A percentile compares a stretch with the other conserved stretches of the same genome.
Evolutionary conservation across 1,139 yeast genomes (phyloP).

Genomic region (Blastobotrys raffinosifermentans): DNA sequence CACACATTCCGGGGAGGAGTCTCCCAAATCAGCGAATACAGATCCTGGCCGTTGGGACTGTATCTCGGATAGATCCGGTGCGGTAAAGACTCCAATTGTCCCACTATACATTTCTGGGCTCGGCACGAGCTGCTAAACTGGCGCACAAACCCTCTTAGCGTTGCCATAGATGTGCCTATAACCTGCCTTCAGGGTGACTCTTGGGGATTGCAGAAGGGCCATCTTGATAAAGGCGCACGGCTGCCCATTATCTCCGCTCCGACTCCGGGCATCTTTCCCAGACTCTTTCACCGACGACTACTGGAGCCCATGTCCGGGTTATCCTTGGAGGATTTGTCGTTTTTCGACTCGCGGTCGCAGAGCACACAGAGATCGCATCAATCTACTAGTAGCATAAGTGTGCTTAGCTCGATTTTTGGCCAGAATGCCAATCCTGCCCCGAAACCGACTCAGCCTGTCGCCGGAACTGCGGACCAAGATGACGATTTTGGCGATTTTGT

Average conservation of each 20-base stretch:
- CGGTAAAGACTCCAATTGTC: constrained; percentile 11
- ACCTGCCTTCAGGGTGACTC: too few species aligned
- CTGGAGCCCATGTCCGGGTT: constrained; percentile 14
- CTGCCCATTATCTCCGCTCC: neutral
- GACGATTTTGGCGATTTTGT: constrained; percentile 25
- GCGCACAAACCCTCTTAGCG: too few species aligned
- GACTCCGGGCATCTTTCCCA: constrained; percentile 4
- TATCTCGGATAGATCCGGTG: constrained; percentile 14
- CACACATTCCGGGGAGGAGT: constrained; percentile 57
- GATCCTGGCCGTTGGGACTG: constrained; percentile 11
- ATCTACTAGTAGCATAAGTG: too few species aligned
- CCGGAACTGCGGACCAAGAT: constrained; percentile 11
- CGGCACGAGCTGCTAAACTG: constrained; percentile 5
- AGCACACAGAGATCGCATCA: too few species aligned
- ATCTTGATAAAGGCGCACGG: too few species aligned
- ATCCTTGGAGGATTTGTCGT: constrained; percentile 13
- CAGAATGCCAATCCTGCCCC: neutral
- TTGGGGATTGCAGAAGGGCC: too few species aligned
- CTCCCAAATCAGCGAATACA: constrained; percentile 27
- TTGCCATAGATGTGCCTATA: too few species aligned
- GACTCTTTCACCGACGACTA: too few species aligned
- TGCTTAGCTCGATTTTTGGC: constrained; percentile 2
- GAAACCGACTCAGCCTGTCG: neutral
- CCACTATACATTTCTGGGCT: constrained; percentile 4
- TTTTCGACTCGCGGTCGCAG: constrained; percentile 16